phyloP scores from a whole-genome alignment of 2,329 filamentous ascomycete genomes.

The Cladosporium halotolerans region DNA sequence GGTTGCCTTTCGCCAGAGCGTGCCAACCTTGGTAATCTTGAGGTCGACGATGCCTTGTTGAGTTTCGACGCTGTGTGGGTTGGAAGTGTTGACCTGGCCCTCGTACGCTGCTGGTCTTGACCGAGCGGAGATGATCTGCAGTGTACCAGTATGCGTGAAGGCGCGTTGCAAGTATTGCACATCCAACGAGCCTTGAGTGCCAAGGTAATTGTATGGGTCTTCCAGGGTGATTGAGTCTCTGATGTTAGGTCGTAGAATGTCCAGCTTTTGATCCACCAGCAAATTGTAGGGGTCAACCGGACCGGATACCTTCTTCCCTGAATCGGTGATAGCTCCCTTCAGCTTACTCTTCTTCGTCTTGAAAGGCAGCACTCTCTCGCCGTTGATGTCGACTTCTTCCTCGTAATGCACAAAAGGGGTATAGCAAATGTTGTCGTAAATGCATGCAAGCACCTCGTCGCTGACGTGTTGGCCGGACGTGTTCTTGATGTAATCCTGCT shows the following conservation, averaged over 20 bases:
- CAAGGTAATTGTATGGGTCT: constrained; percentile 83
- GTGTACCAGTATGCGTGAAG: constrained; percentile 82
- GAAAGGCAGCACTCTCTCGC: constrained; percentile 63
- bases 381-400: constrained; percentile 77
- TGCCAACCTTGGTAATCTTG: constrained; percentile 91
- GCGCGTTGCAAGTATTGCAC: constrained; percentile 76
- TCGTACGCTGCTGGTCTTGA: constrained; percentile 95
- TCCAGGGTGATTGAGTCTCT: constrained; percentile 91
- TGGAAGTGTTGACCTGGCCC: constrained; percentile 49
- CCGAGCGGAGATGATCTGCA: constrained; percentile 91
- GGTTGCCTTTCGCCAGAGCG: constrained; percentile 87
- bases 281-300: constrained; percentile 85
- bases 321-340: constrained; percentile 57
- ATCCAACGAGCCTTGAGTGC: constrained; percentile 68
- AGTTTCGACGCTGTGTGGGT: constrained; percentile 59
- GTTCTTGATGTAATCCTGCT: constrained; percentile 90
- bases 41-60: constrained; percentile 94
- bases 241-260: constrained; percentile 73
- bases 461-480: constrained; percentile 86
- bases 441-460: constrained; percentile 87
- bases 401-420: constrained; percentile 98
- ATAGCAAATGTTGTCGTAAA: constrained; percentile 98
- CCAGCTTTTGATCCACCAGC: constrained; percentile 83
- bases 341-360: constrained; percentile 68
- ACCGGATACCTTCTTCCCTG: constrained; percentile 60